Evolutionary conservation across 306 rosid genomes (phyloP).

Genomic region (Cucurbita moschata): DNA sequence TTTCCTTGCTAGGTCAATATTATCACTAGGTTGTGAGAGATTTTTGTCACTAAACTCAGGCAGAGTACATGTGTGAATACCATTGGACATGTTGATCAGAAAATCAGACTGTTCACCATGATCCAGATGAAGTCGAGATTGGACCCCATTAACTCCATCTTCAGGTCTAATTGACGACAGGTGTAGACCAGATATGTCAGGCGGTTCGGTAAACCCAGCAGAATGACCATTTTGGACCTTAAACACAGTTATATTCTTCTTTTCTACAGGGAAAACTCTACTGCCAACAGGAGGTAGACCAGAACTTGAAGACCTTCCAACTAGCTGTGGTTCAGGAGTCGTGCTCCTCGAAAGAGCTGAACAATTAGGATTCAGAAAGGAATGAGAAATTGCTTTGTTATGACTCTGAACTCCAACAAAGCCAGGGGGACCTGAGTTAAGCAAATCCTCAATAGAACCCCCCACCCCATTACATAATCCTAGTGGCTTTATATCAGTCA

Average conservation of each 20-base stretch:
- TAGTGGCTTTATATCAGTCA: conserved; percentile 23
- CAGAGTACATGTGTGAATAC: conserved; percentile 18
- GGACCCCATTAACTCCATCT: conserved; percentile 41
- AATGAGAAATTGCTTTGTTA: conserved; percentile 26
- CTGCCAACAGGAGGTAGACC: conserved; percentile 50
- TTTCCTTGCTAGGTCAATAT: conserved; percentile 31
- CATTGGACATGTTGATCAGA: conserved; percentile 24
- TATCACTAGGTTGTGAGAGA: conserved; percentile 9
- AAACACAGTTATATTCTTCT: conserved; percentile 27
- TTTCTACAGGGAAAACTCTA: conserved; percentile 36
- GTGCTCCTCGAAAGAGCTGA: conserved; percentile 49
- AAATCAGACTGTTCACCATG: conserved; percentile 37
- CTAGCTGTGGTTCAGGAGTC: conserved; percentile 58
- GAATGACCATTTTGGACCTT: conserved; percentile 35
- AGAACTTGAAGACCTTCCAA: conserved; percentile 50
- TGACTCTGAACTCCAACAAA: conserved; percentile 50
- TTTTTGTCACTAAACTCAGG: conserved; percentile 20
- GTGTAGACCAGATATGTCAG: conserved; percentile 42
- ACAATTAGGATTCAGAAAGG: conserved; percentile 43
- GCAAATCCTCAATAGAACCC: conserved; percentile 46
- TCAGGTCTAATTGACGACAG: conserved; percentile 44
- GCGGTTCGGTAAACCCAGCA: conserved; percentile 35
- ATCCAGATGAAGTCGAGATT: conserved; percentile 47
- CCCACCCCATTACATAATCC: conserved; percentile 29
- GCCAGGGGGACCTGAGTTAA: conserved; percentile 32